Evolutionary conservation across 495 filamentous ascomycete species (phyloP), one percentile per base, ranked within the genome.

Genomic region (Articulospora tetracladia): DNA sequence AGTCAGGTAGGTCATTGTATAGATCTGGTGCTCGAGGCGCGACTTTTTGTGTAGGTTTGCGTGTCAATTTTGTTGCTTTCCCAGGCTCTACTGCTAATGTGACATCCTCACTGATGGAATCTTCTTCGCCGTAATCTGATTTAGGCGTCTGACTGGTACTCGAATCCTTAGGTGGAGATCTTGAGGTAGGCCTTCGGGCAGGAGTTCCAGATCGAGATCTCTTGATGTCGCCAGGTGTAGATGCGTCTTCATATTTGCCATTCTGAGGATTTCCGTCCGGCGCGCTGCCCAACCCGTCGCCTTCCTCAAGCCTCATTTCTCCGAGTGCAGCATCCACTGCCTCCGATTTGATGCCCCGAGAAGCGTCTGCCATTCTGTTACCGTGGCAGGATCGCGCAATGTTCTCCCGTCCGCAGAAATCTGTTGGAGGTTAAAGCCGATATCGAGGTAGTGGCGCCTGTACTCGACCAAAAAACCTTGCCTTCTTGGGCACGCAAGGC

Each of bases 11-110:
- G 68, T 93, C 75, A 59, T 78, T 69, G 73, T 86, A 94, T 0
- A 96, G 75, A 44, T 74, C 77, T 41, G 86, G 83, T 24, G 85
- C 77, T 52, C 81, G 79, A 53, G 79, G 64, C 32, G 79, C 70
- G 55, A 84, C 70, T 70, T 92, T 96, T 60, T 89, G 86, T 28
- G 89, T 90, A 15, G 84, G 72, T 70, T 85, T 92, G 52, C 91
- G 87, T 46, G 86, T 78, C 46, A 91, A 76, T 72, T 92, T 95
- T 19, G 85, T 85, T 20, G 83, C 79, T 63, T 90, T 82, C 25
- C 84, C 86, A 15, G 83, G 79, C 72, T 89, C 85, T 68, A 83
- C 73, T 71, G 86, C 89, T 64, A 87, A 66, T 27, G 77, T 77
- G n/a, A 88, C 81, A 41, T 83, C 83, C 41, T 81, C 85, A 46